Evolutionary conservation across 306 rosid species (phyloP).

Genomic region (Coriaria nepalensis): DNA sequence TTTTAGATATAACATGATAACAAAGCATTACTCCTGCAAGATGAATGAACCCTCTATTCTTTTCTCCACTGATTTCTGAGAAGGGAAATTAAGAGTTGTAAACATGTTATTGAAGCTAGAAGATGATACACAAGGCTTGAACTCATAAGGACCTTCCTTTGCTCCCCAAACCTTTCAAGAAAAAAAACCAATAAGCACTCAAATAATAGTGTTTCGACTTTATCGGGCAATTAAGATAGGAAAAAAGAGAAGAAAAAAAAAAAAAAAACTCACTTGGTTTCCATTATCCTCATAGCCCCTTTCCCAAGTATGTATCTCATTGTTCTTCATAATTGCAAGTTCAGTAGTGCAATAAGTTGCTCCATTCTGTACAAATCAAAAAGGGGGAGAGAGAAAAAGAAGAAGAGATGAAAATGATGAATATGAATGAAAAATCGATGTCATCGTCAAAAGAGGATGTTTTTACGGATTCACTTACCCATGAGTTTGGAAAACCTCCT

Average conservation of each 20-base stretch:
- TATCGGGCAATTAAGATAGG: no score
- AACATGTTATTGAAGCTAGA: constrained; percentile 46
- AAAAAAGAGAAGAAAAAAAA: no score
- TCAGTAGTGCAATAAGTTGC: constrained; percentile 75
- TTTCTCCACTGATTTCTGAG: constrained; percentile 50
- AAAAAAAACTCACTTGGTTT: constrained; percentile 50
- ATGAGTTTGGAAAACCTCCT: constrained; percentile 83
- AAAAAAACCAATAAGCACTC: constrained; percentile 7
- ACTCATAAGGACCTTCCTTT: constrained; percentile 75
- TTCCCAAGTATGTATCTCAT: constrained; percentile 91
- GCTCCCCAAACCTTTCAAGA: constrained; percentile 79
- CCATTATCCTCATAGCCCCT: constrained; percentile 78
- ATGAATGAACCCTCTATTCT: constrained; percentile 85
- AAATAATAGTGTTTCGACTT: background rate
- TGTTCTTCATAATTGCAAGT: constrained; percentile 69
- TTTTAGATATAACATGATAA: constrained; percentile 18
- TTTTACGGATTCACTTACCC: constrained; percentile 39
- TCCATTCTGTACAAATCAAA: constrained; percentile 51
- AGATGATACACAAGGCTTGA: constrained; percentile 55
- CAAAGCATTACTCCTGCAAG: constrained; percentile 41
- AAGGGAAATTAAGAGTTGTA: constrained; percentile 47
- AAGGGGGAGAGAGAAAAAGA: background rate
- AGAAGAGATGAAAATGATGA: no score
- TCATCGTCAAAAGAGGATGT: background rate
- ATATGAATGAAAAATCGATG: background rate